These are phyloP conservation scores for Alternaria atra DNA, from an alignment of 2,329 filamentous ascomycete genomes.

Conservation along the genomic window DNA sequence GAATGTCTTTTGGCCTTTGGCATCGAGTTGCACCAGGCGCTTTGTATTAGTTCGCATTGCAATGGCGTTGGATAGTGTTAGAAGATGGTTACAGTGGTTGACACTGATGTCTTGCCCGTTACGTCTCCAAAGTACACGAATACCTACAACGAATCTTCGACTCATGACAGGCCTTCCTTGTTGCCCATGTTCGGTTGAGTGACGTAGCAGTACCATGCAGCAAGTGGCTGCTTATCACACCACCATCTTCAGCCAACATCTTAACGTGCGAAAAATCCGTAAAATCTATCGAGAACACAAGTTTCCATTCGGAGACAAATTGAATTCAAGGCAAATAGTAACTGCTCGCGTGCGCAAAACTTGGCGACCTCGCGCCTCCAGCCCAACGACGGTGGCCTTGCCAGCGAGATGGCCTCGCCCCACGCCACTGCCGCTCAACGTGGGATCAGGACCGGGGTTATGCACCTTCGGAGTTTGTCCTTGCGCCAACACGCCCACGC, in stretches of 20 bases:
- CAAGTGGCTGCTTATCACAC: constrained; percentile 2
- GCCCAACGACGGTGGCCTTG: neutral
- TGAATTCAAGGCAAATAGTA: neutral
- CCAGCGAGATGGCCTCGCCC: constrained; percentile 1
- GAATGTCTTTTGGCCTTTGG: constrained; percentile 5
- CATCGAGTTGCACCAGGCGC: constrained; percentile 11
- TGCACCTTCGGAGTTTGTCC: neutral
- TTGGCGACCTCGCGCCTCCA: neutral
- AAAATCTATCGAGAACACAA: neutral
- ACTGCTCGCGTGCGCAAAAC: neutral
- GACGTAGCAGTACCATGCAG: neutral
- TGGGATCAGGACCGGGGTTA: constrained; percentile 11
- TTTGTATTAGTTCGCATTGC: constrained; percentile 14
- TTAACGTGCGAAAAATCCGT: neutral
- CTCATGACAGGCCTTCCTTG: neutral
- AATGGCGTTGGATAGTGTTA: constrained; percentile 14
- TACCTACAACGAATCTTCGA: neutral
- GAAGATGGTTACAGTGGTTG: neutral
- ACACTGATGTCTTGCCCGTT: neutral
- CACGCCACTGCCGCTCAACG: constrained; percentile 16
- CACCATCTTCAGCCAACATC: neutral
- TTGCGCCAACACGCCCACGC: constrained; percentile 1
- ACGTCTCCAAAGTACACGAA: neutral
- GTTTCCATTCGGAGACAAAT: neutral
- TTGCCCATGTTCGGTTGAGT: neutral